Percentiles rank a stretch among this genome's conserved stretches.
phyloP scores from a whole-genome alignment of 2,329 filamentous ascomycete species.

The Dactylellina cionopaga region DNA sequence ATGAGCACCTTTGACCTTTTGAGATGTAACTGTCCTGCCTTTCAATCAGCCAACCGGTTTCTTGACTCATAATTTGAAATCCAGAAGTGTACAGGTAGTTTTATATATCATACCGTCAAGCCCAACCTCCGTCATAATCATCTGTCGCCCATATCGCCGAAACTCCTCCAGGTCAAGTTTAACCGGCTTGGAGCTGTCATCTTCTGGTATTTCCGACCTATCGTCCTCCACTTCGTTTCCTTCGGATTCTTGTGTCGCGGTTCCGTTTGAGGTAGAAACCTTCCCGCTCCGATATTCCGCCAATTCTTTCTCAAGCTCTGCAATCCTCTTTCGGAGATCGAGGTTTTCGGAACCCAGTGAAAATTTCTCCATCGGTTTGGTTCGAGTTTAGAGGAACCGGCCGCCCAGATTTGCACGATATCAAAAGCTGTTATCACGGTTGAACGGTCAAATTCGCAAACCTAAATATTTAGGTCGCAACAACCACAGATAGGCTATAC shows the following conservation, averaged over 20 bases:
- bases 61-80: constrained; percentile 18
- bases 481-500: no score
- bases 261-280: constrained; percentile 3
- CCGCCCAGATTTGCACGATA: no score
- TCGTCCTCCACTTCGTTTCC: constrained; percentile 56
- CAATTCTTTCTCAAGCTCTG: constrained; percentile 65
- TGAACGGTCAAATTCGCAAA: no score
- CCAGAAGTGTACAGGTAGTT: background rate
- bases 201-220: constrained; percentile 48
- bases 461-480: no score
- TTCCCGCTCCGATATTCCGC: constrained; percentile 54
- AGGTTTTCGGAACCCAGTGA: constrained; percentile 49
- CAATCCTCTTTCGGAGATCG: constrained; percentile 65
- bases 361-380: constrained; percentile 47
- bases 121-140: constrained; percentile 85
- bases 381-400: no score
- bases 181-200: constrained; percentile 63
- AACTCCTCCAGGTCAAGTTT: constrained; percentile 73
- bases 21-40: constrained; percentile 77
- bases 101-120: constrained; percentile 69
- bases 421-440: no score
- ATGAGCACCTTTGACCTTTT: constrained; percentile 77
- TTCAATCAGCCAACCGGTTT: constrained; percentile 2
- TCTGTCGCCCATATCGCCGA: constrained; percentile 85
- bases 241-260: constrained; percentile 63